Evolutionary conservation across 1,139 yeast genomes (phyloP), one percentile per base, ranked within the genome.

Genomic region (Geotrichum aggregatum): DNA sequence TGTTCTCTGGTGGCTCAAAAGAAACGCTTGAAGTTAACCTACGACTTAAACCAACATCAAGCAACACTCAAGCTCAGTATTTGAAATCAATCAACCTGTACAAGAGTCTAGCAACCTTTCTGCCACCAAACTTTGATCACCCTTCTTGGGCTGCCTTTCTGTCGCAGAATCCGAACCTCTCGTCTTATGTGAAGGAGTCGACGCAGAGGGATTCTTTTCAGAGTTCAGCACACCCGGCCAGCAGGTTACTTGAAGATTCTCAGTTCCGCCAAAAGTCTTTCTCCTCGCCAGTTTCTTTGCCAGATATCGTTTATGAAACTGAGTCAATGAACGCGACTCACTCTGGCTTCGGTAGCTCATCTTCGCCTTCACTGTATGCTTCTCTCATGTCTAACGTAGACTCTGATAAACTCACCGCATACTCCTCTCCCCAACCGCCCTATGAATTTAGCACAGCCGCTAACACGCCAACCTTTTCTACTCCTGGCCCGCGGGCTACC

Each of bases 131-230:
- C 44, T 60, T 60, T 50, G 60, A 56, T 41, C 63, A 60, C 42
- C 59, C 61, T 3, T 56, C 59, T n/a, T 60, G 63, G 63, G 54
- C 59, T 3, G 49, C 54, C 33, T 58, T 60, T 39, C 50, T 59
- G 22, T 43, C 58, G 35, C 46, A 48, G 21, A 46, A 44, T 30
- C 34, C 42, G 8, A 50, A 50, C 18, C 47, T 50, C 13, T 28
- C 50, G 11, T 18, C 47, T 19, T 43, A 40, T 31, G 22, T 47
- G 21, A 30, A 52, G 40, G 39, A 47, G 10, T 18, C 16, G 33
- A 33, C 26, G 11, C 24, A 16, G 14, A 10, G 18, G 11, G 28
- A 19, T 16, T 24, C 8, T 24, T 11, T 24, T 24, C 11, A 24
- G 10, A 10, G 18, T 10, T 18, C 21, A 14, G 7, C 18, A 26